A percentile compares a stretch with the other conserved stretches of the same genome.
These are phyloP conservation scores for Turnera subulata DNA, from an alignment of 345 rosid genomes.

Conservation along the genomic window DNA sequence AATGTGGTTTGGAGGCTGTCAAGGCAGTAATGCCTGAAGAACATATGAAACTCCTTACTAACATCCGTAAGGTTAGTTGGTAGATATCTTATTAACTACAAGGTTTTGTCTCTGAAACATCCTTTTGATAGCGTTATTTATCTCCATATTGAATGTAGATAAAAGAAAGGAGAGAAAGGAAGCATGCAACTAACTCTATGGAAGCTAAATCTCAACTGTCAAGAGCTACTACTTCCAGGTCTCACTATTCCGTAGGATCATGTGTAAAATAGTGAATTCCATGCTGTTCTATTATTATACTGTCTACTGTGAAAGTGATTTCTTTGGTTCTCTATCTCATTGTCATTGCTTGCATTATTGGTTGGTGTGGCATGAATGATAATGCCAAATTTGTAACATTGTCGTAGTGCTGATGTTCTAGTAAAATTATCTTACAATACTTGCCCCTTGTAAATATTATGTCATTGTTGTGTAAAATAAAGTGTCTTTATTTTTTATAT, in stretches of 20 bases:
- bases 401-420: not conserved
- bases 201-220: conserved; percentile 67
- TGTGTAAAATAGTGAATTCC: not conserved
- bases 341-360: too few species aligned
- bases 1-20: conserved; percentile 92
- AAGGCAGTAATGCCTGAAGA: conserved; percentile 96
- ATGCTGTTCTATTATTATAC: too few species aligned
- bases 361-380: too few species aligned
- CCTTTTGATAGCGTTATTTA: conserved; percentile 4
- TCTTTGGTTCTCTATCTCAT: too few species aligned
- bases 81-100: not conserved
- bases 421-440: too few species aligned
- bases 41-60: conserved; percentile 91
- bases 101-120: conserved; percentile 6
- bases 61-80: conserved; percentile 77
- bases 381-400: too few species aligned
- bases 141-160: conserved; percentile 41
- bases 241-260: conserved; percentile 3
- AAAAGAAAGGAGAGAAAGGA: conserved; percentile 75
- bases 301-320: too few species aligned
- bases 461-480: too few species aligned
- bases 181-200: conserved; percentile 48
- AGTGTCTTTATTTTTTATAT: too few species aligned
- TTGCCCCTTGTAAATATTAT: too few species aligned
- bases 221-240: conserved; percentile 81